Evolutionary conservation across 2,329 filamentous ascomycete genomes (phyloP), one percentile per base, ranked within the genome.

Genomic region (Neocucurbitaria cava): DNA sequence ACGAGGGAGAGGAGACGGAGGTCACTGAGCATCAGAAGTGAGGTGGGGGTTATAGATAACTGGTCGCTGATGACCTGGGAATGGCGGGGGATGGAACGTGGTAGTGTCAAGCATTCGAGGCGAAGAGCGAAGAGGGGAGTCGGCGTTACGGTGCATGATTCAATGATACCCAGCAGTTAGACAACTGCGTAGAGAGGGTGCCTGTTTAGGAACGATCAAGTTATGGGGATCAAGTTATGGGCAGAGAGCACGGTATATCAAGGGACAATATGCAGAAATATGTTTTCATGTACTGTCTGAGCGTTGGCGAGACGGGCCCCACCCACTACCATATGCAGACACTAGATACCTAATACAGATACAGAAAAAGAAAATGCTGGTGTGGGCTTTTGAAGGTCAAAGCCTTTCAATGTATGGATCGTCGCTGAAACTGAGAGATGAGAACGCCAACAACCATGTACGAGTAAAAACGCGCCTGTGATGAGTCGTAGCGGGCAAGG

Each of bases 271-370:
- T 53, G 26, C 51, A 52, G 53, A 55, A 59, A 61, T 58, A 59
- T 51, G 57, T 51, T 57, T 28, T 59, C 42, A 65, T 66, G 62
- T 58, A 63, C 54, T 59, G 48, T 53, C 48, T 39, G 21, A 7
- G 56, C 58, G 53, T 41, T 44, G 59, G 54, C 49, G 43, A 52
- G 40, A 41, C 10, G 46, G 47, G 42, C 46, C 36, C 43, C 38
- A 20, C 31, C 18, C 46, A 17, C 31, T 38, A 49, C 53, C 54
- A 56, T 63, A 46, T 58, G 44, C 54, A 46, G 28, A 58, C 56
- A 62, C 62, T 68, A 66, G 57, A 71, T 71, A 71, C 68, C 61
- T 61, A 68, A 73, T 73, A 73, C 69, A 71, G 59, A 70, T 69
- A 71, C 59, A 68, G 53, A 57, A 62, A 64, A 65, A 55, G 56